These are phyloP conservation scores for Haplosporangium sp. DNA, from an alignment of 371 early-diverging fungal genomes.

Conservation along the genomic window DNA sequence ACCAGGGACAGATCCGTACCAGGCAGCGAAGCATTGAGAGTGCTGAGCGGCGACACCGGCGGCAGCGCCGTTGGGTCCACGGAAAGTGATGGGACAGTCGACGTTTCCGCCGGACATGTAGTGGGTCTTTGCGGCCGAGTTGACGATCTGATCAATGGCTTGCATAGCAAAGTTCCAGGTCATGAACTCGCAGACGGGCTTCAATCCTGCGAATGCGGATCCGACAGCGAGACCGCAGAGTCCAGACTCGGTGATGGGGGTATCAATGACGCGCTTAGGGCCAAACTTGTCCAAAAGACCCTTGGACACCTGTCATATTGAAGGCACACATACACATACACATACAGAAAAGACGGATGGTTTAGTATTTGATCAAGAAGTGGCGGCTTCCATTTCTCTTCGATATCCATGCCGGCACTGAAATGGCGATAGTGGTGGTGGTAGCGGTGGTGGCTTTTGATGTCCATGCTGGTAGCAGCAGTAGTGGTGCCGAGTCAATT, in stretches of 20 bases:
- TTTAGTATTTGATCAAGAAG: too few species aligned
- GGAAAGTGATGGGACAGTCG: conserved; percentile 97
- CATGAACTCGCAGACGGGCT: conserved; percentile 99
- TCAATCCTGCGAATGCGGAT: conserved; percentile 94
- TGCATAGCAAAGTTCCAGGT: conserved; percentile 99
- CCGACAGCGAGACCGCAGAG: conserved; percentile 99
- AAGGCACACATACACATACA: too few species aligned
- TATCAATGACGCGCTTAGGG: conserved; percentile 97
- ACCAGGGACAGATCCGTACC: conserved; percentile 98
- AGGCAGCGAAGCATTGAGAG: conserved; percentile 98
- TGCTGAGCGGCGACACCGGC: conserved; percentile 99
- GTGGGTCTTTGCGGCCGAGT: conserved; percentile 98
- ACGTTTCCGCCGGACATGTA: conserved; percentile 99
- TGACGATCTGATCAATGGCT: conserved; percentile 99
- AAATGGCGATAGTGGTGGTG: too few species aligned
- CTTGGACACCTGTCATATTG: conserved; percentile 85
- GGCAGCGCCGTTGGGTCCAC: conserved; percentile 99
- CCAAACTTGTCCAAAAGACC: conserved; percentile 99
- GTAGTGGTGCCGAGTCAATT: too few species aligned
- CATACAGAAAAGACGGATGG: too few species aligned
- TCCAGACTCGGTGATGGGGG: conserved; percentile 99
- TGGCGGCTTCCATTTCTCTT: too few species aligned
- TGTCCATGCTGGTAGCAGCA: too few species aligned
- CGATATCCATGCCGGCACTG: too few species aligned
- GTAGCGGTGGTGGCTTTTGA: too few species aligned